Base-by-base conservation (phyloP, 257 asterid genomes). In the Fraxinus americana region DNA sequence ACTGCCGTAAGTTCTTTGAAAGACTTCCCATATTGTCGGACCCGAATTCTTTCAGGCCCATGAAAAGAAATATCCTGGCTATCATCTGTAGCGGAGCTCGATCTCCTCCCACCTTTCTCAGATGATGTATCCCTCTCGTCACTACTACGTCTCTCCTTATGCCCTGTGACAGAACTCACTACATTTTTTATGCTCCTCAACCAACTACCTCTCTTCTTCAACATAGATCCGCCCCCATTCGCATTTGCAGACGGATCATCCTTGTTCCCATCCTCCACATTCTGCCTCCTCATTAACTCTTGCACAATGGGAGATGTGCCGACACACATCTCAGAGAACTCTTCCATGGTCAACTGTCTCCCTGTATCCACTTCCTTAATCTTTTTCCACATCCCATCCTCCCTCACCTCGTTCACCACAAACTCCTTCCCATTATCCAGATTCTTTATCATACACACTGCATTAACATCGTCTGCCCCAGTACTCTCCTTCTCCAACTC, bases 291-390 rank as follows among this genome's bases (percentile, higher is more conserved):
- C 99, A 96, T 92, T 83, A 96, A 77, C 79, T 93, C 99, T 83
- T 93, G 99, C 30, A 96, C 97, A 35, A 96, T 96, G 0, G 99
- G 99, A 1, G 99, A 96, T 57, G 98, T 92, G 82, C 99, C 99
- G 16, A 96, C 96, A 65, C 89, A 87, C 93, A 93, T 88, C 89
- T 96, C 98, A 6, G 89, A 87, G 23, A 93, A 90, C 82, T 93
- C 99, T 83, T 93, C 98, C 92, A 90, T 86, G n/a, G 97, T 89
- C 84, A 89, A 86, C 86, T 93, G 97, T 80, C 97, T 91, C 77
- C 98, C 99, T 5, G 96, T 93, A 70, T 84, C 96, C 41, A 96
- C 91, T 88, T 96, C 99, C 88, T 93, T 89, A 59, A 96, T 92
- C 83, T 90, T 93, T 75, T 93, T 87, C 98, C 98, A 93, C 80